These are phyloP conservation scores for Boletus eberwhitei DNA, from an alignment of 768 basidiomycete genomes.

Conservation along the genomic window DNA sequence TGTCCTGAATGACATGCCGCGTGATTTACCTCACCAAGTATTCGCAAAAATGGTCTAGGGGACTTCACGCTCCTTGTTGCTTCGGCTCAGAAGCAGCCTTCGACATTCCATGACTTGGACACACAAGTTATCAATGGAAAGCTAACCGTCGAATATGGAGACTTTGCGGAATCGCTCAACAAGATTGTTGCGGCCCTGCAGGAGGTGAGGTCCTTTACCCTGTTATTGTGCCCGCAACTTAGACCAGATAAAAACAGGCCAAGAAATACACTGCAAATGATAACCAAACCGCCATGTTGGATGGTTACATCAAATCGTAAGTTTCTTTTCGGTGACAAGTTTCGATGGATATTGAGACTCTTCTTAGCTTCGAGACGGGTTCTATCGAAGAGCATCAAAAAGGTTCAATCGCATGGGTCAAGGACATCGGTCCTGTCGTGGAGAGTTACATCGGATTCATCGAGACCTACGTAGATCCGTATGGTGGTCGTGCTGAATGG, in stretches of 20 bases:
- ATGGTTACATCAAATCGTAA: conserved; percentile 75
- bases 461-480: conserved; percentile 87
- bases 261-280: conserved; percentile 72
- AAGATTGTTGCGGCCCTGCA: conserved; percentile 54
- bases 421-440: conserved; percentile 82
- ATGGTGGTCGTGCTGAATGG: conserved; percentile 90
- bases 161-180: conserved; percentile 57
- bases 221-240: not conserved
- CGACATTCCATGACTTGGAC: conserved; percentile 45
- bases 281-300: conserved; percentile 70
- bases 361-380: conserved; percentile 61
- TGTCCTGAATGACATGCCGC: not conserved
- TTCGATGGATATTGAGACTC: not conserved
- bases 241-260: conserved; percentile 42
- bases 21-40: conserved; percentile 38
- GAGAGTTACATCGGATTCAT: conserved; percentile 88
- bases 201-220: conserved; percentile 41
- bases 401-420: conserved; percentile 78
- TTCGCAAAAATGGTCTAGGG: conserved; percentile 61
- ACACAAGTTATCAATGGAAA: conserved; percentile 41
- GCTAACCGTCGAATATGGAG: conserved; percentile 71
- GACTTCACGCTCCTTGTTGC: conserved; percentile 75
- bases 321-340: conserved; percentile 12
- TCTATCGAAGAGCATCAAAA: conserved; percentile 78
- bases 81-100: conserved; percentile 48